These are phyloP conservation scores for Jimgerdemannia flammicorona DNA, from an alignment of 192 early-diverging fungal species.

Conservation along the genomic window DNA sequence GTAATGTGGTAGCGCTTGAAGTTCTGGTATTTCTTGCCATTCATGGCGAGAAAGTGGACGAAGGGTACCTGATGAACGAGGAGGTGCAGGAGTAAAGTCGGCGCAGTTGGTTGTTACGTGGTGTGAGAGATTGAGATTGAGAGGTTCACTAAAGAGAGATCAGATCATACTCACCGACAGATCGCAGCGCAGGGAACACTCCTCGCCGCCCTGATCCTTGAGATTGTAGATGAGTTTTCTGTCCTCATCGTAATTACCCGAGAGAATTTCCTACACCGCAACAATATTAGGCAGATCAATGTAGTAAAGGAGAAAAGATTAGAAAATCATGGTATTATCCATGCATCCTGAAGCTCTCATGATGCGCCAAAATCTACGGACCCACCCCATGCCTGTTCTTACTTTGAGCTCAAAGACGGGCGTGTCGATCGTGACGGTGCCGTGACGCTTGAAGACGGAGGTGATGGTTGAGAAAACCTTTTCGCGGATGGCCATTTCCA, in stretches of 20 bases:
- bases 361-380: too few species aligned
- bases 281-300: too few species aligned
- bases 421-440: conserved; percentile 97
- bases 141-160: neutral
- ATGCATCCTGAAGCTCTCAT: too few species aligned
- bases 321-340: too few species aligned
- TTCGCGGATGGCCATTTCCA: conserved; percentile 97
- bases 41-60: conserved; percentile 87
- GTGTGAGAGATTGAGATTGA: too few species aligned
- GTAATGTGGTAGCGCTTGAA: conserved; percentile 98
- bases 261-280: conserved; percentile 68
- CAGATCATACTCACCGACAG: conserved; percentile 62
- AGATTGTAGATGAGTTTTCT: conserved; percentile 98
- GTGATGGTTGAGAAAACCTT: conserved; percentile 87
- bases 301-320: too few species aligned
- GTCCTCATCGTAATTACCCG: conserved; percentile 98
- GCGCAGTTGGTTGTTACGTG: too few species aligned
- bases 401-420: conserved; percentile 95
- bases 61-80: conserved; percentile 67
- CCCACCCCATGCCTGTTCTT: neutral
- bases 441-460: conserved; percentile 90
- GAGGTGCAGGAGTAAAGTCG: too few species aligned
- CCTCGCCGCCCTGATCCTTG: conserved; percentile 94
- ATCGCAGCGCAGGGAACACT: conserved; percentile 94
- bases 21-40: conserved; percentile 73